These are phyloP conservation scores for Dothideomycetidae sp. DNA, from an alignment of 2,329 filamentous ascomycete genomes.

Conservation along the genomic window DNA sequence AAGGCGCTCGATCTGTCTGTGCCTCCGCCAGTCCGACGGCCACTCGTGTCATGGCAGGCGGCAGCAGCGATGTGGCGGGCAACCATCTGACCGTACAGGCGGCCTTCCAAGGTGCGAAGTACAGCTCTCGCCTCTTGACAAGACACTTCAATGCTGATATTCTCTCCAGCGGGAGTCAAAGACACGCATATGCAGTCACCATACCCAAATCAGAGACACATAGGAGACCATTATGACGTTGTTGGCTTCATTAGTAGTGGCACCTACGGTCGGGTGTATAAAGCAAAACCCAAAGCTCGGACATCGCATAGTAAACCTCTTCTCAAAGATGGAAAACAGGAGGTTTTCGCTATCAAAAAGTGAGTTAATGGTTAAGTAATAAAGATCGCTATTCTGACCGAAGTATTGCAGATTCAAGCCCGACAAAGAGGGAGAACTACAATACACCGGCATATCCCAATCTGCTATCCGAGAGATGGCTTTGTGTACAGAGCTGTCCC, in stretches of 20 bases:
- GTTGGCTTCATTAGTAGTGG: constrained; percentile 97
- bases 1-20: too few species aligned
- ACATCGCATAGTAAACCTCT: constrained; percentile 34
- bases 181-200: constrained; percentile 11
- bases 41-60: not conserved
- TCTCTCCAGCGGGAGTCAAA: constrained; percentile 2
- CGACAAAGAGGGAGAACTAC: constrained; percentile 93
- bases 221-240: constrained; percentile 88
- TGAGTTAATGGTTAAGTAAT: too few species aligned
- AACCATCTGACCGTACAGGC: not conserved
- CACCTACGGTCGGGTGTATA: constrained; percentile 96
- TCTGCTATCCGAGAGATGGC: constrained; percentile 97
- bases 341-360: constrained; percentile 97
- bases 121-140: not conserved
- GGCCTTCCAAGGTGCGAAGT: not conserved
- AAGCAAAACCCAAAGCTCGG: constrained; percentile 67
- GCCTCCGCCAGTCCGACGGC: too few species aligned
- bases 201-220: constrained; percentile 62
- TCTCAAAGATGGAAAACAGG: constrained; percentile 23
- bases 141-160: constrained; percentile 1
- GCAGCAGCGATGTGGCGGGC: not conserved
- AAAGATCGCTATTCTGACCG: not conserved
- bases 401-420: constrained; percentile 57
- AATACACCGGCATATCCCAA: constrained; percentile 95
- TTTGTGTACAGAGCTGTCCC: constrained; percentile 77